Percentiles rank a stretch among this genome's conserved stretches.
phyloP scores from a whole-genome alignment of 2,329 filamentous ascomycete species.

The Hypoxylon sp. region DNA sequence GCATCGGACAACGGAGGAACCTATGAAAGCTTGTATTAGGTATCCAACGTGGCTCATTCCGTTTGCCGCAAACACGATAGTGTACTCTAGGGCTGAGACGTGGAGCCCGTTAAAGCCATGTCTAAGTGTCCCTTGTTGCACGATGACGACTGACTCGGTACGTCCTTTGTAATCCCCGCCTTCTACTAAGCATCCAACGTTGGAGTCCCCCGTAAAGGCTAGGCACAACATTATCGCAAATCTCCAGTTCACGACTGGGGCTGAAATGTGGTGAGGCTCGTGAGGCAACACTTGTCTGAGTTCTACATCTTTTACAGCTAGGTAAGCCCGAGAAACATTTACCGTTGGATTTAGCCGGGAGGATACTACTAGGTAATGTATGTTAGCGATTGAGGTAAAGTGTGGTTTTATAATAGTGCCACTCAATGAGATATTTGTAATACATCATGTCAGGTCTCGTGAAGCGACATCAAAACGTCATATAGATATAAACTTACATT shows the following conservation, averaged over 20 bases:
- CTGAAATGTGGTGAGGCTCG: background rate
- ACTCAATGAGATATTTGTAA: slow-evolving; percentile 28
- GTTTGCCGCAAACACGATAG: slow-evolving; percentile 3
- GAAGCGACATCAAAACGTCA: slow-evolving; percentile 16
- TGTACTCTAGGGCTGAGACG: slow-evolving; percentile 13
- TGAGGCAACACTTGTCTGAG: background rate
- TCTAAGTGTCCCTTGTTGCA: too few species aligned
- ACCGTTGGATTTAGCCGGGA: background rate
- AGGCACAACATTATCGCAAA: background rate
- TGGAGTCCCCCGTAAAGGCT: background rate
- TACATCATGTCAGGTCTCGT: slow-evolving; percentile 12
- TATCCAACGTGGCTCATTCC: slow-evolving; percentile 1
- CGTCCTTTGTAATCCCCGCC: background rate
- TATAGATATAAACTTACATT: slow-evolving; percentile 12
- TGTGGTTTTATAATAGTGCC: slow-evolving; percentile 20
- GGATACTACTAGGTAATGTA: background rate
- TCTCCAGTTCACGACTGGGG: background rate
- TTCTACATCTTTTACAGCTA: background rate
- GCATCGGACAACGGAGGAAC: background rate
- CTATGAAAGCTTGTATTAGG: background rate
- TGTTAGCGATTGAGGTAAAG: background rate
- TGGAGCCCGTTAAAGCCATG: slow-evolving; percentile 1
- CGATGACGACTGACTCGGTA: slow-evolving; percentile 18
- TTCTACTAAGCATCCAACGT: slow-evolving; percentile 3
- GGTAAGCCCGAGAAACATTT: background rate